phyloP scores from a whole-genome alignment of 805 yeast genomes.

The Limtongia smithiae region DNA sequence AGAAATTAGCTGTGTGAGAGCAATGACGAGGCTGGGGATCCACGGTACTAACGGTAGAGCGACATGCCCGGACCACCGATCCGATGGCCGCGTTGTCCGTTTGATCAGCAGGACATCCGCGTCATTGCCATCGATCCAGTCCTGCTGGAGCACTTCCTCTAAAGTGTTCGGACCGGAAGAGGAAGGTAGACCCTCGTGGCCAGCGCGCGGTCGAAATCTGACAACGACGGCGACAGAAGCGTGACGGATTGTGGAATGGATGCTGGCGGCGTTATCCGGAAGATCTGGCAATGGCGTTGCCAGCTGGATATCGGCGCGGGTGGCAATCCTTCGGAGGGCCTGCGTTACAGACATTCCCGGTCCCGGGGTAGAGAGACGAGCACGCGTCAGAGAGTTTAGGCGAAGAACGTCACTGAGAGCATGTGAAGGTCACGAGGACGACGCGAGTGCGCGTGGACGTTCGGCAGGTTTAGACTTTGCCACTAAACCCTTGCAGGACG shows the following conservation, averaged over 20 bases:
- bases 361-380: too few relatives aligned
- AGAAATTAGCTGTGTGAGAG: background rate
- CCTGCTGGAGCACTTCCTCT: background rate
- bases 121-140: constrained; percentile 11
- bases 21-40: background rate
- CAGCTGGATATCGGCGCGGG: too few relatives aligned
- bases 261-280: too few relatives aligned
- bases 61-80: constrained; percentile 43
- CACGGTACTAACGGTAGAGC: constrained; percentile 36
- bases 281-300: too few relatives aligned
- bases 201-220: constrained; percentile 1
- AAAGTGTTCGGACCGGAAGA: background rate
- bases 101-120: constrained; percentile 40
- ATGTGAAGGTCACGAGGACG: too few relatives aligned
- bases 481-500: too few relatives aligned
- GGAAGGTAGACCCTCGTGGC: background rate
- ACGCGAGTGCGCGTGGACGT: too few relatives aligned
- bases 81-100: constrained; percentile 37
- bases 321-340: background rate
- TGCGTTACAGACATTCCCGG: background rate
- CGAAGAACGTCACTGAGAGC: too few relatives aligned
- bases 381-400: too few relatives aligned
- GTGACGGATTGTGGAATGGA: constrained; percentile 13
- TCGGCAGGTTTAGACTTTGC: too few relatives aligned
- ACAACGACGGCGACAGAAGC: constrained; percentile 19